Evolutionary conservation across 305 asterid genomes (phyloP).

Genomic region (Solanum hybrid): DNA sequence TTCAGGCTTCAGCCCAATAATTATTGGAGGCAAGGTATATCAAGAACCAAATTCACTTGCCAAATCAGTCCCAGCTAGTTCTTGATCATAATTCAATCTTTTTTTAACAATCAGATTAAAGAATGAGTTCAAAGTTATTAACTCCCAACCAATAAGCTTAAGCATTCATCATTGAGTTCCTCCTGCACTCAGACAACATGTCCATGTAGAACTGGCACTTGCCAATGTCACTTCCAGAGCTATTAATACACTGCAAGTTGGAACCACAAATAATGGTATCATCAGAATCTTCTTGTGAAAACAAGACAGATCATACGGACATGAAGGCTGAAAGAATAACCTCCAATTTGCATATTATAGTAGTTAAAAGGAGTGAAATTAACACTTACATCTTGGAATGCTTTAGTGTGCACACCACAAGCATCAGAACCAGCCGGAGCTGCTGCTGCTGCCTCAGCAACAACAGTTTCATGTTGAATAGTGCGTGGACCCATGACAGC

Average conservation of each 20-base stretch:
- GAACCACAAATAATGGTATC: background rate
- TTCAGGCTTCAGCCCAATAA: background rate
- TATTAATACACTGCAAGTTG: background rate
- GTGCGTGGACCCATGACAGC: conserved; percentile 47
- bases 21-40: background rate
- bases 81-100: background rate
- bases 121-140: background rate
- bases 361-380: background rate
- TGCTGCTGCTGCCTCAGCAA: conserved; percentile 19
- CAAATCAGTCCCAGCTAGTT: background rate
- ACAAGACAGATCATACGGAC: background rate
- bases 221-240: conserved; percentile 8
- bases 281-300: background rate
- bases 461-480: conserved; percentile 33
- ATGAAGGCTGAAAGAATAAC: background rate
- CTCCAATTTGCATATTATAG: background rate
- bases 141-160: background rate
- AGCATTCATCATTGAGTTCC: conserved; percentile 11
- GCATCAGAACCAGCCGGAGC: conserved; percentile 34
- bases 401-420: conserved; percentile 44
- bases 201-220: conserved; percentile 16
- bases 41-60: background rate
- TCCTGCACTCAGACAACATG: conserved; percentile 11
- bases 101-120: background rate
- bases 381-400: conserved; percentile 54